A percentile compares a stretch with the other conserved stretches of the same genome.
These are phyloP conservation scores for Boletus reticuloceps DNA, from an alignment of 768 basidiomycete genomes.

Conservation along the genomic window DNA sequence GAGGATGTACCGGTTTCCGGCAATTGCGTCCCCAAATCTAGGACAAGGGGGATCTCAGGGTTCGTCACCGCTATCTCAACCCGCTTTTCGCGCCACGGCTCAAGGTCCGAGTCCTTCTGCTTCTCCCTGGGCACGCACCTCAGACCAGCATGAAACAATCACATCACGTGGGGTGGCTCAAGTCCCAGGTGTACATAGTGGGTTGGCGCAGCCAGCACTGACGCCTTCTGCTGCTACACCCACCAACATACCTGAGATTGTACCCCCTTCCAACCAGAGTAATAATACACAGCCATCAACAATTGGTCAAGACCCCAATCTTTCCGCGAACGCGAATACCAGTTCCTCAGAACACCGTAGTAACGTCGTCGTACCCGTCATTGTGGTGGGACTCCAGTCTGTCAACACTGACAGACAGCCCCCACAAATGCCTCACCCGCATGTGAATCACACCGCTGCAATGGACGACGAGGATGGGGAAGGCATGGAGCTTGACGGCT, in stretches of 20 bases:
- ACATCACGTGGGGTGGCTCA: slow-evolving; percentile 13
- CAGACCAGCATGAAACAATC: slow-evolving; percentile 19
- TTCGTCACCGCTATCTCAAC: slow-evolving; percentile 25
- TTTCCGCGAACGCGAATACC: slow-evolving; percentile 11
- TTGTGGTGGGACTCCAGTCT: slow-evolving; percentile 80
- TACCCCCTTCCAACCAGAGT: slow-evolving; percentile 10
- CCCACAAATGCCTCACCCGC: slow-evolving; percentile 19
- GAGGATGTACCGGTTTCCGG: slow-evolving; percentile 79
- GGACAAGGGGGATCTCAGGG: slow-evolving; percentile 16
- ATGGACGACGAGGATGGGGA: slow-evolving; percentile 28
- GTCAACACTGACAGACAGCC: slow-evolving; percentile 49
- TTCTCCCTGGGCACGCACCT: slow-evolving; percentile 15
- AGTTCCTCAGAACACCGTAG: slow-evolving; percentile 25
- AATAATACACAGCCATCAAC: slow-evolving; percentile 1
- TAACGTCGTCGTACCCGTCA: slow-evolving; percentile 71
- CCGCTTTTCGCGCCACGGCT: slow-evolving; percentile 14
- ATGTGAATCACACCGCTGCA: slow-evolving; percentile 9
- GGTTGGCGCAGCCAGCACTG: slow-evolving; percentile 8
- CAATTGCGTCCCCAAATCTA: slow-evolving; percentile 46
- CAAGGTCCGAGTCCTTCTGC: slow-evolving; percentile 22
- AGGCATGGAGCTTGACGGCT: slow-evolving; percentile 23
- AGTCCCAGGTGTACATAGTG: slow-evolving; percentile 16
- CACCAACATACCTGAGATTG: slow-evolving; percentile 17
- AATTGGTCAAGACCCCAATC: slow-evolving; percentile 15
- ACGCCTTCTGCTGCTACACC: slow-evolving; percentile 11